Evolutionary conservation across 2,329 filamentous ascomycete genomes (phyloP), one percentile per base, ranked within the genome.

Genomic region (Diaporthe citriasiana): DNA sequence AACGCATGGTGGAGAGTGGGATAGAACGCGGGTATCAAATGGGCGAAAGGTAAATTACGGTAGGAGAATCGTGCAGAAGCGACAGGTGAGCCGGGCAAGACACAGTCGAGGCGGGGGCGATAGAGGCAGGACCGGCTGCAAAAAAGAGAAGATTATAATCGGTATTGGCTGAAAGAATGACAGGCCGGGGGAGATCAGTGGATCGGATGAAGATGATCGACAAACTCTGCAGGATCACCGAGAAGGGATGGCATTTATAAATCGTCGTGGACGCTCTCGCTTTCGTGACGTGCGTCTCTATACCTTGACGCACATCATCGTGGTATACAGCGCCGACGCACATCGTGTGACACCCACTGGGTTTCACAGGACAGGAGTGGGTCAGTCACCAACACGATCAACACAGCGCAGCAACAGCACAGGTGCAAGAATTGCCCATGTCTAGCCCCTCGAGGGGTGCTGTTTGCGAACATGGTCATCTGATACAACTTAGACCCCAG

Each of bases 231-330:
- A 27, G 42, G 53, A 63, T 30, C 27, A 66, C 35, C 56, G 33
- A 65, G 57, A 72, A 42, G 57, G 57, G 70, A 66, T 56, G 70
- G 33, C 63, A 40, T 45, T 65, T 72, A 60, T 71, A 71, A 57
- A 10, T 19, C 17, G 17, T 63, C 15, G 51, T 42, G 15, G 35
- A 42, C 19, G 25, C 25, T 12, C 51, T 70, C 51, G 33, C 19
- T 27, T 45, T n/a, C n/a, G 30, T 22, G 33, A n/a, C 1, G 30
- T 19, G 30, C 63, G 12, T 27, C n/a, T 53, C 63, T 40, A 3
- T 25, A 53, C 22, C 47, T 15, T 17, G 63, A 17, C 22, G 33
- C 47, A 53, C 13, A 53, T 68, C 33, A 27, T 27, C 47, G 47
- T 51, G 63, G n/a, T 53, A 27, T 30, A 70, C 19, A n/a, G 66